A percentile compares a stretch with the other conserved stretches of the same genome.
Evolutionary conservation across 2,329 filamentous ascomycete species (phyloP).

Genomic region (Aspergillus sclerotialis): DNA sequence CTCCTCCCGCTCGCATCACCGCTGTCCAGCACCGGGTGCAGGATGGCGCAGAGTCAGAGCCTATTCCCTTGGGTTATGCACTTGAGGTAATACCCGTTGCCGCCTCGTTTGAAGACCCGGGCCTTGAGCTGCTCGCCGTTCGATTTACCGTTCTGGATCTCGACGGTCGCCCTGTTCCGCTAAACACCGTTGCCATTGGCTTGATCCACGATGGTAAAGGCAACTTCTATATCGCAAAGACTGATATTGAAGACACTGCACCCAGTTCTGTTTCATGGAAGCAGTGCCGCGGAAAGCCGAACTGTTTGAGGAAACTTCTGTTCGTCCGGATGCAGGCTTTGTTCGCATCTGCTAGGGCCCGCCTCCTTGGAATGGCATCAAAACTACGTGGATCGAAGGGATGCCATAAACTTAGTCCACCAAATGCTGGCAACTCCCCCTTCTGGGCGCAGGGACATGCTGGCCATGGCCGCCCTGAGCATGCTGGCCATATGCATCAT

Average conservation of each 20-base stretch:
- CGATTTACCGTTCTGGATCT: slow-evolving; percentile 42
- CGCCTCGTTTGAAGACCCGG: slow-evolving; percentile 22
- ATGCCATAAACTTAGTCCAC: slow-evolving; percentile 13
- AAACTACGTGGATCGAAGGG: slow-evolving; percentile 21
- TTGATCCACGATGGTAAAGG: slow-evolving; percentile 30
- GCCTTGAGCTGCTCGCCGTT: slow-evolving; percentile 29
- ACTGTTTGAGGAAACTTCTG: slow-evolving; percentile 32
- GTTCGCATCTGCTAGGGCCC: slow-evolving; percentile 30
- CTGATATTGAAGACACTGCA: slow-evolving; percentile 30
- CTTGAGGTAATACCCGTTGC: slow-evolving; percentile 31
- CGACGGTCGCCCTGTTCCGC: slow-evolving; percentile 34
- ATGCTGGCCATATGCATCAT: slow-evolving; percentile 24
- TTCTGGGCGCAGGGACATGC: slow-evolving; percentile 9
- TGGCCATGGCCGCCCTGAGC: slow-evolving; percentile 14
- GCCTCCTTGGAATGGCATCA: slow-evolving; percentile 24
- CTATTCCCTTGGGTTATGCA: slow-evolving; percentile 36
- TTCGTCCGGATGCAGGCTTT: slow-evolving; percentile 33
- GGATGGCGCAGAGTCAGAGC: slow-evolving; percentile 30
- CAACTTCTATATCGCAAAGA: slow-evolving; percentile 31
- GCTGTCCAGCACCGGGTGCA: slow-evolving; percentile 27
- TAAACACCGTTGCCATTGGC: slow-evolving; percentile 37
- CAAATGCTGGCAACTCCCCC: slow-evolving; percentile 6
- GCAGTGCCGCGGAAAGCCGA: slow-evolving; percentile 35
- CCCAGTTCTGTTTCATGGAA: slow-evolving; percentile 34
- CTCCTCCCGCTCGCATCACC: slow-evolving; percentile 22